Conservation (phyloP, 1,139 yeast genomes). For the Lodderomyces oxycetoniae region DNA sequence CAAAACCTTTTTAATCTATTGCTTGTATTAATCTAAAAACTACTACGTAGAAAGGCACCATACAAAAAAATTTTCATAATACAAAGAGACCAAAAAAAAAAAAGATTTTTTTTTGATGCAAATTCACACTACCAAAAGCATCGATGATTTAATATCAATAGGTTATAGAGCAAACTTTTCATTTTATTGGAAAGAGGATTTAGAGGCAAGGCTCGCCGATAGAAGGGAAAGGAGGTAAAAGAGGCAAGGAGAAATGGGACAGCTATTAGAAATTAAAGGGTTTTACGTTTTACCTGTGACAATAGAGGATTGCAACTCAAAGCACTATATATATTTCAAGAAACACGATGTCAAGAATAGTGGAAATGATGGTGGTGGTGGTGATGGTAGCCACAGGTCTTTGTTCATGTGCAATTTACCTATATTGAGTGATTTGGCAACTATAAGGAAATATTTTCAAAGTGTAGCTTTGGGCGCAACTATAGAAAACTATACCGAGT, state of each 20-base stretch:
- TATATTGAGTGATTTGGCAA: constrained; percentile 47
- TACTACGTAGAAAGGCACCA: too few relatives aligned
- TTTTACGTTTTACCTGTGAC: constrained; percentile 48
- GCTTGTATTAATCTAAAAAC: too few relatives aligned
- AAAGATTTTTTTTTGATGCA: too few relatives aligned
- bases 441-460: constrained; percentile 55
- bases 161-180: too few relatives aligned
- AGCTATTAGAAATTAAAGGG: constrained; percentile 51
- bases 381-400: constrained; percentile 32
- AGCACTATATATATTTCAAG: constrained; percentile 56
- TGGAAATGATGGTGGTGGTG: constrained; percentile 21
- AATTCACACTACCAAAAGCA: too few relatives aligned
- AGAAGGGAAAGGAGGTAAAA: too few relatives aligned
- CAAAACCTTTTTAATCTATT: too few relatives aligned
- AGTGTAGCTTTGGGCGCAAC: constrained; percentile 58
- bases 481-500: constrained; percentile 44
- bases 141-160: too few relatives aligned
- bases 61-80: too few relatives aligned
- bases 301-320: constrained; percentile 28
- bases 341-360: constrained; percentile 49
- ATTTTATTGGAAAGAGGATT: too few relatives aligned
- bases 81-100: too few relatives aligned
- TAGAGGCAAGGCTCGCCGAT: too few relatives aligned
- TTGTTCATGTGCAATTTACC: constrained; percentile 80
- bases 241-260: background rate